These are phyloP conservation scores for Blastobotrys persicus DNA, from an alignment of 1,139 yeast species.

Conservation along the genomic window DNA sequence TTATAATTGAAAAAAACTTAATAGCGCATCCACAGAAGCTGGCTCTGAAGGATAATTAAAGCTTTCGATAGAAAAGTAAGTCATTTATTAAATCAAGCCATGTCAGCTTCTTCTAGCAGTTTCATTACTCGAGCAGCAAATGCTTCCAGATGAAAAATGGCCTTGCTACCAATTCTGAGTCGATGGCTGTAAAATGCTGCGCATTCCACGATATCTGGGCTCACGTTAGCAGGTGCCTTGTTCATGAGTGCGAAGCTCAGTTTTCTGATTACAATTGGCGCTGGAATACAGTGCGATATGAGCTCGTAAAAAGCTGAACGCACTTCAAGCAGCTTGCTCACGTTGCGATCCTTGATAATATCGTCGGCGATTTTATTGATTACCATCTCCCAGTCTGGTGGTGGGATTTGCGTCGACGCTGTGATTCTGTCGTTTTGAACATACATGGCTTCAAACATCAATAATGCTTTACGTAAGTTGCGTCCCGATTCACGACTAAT, in stretches of 20 bases:
- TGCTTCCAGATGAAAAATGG: constrained; percentile 93
- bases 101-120: neutral
- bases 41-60: no score
- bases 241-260: constrained; percentile 58
- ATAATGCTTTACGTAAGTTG: constrained; percentile 72
- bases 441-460: constrained; percentile 80
- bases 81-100: neutral
- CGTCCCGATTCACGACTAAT: constrained; percentile 61
- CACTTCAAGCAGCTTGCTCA: constrained; percentile 60
- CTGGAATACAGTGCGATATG: constrained; percentile 90
- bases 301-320: constrained; percentile 80
- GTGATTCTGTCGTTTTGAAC: constrained; percentile 51
- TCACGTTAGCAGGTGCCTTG: constrained; percentile 42
- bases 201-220: constrained; percentile 56
- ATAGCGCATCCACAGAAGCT: no score
- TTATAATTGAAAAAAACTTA: no score
- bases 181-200: constrained; percentile 86
- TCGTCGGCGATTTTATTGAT: constrained; percentile 62
- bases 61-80: no score
- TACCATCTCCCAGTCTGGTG: constrained; percentile 87
- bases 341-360: constrained; percentile 60
- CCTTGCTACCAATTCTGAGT: constrained; percentile 78
- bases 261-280: constrained; percentile 69
- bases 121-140: constrained; percentile 76
- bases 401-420: constrained; percentile 43